Evolutionary conservation across 176 grass and related monocot genomes (phyloP).

Genomic region (Echinochloa phyllopogon): DNA sequence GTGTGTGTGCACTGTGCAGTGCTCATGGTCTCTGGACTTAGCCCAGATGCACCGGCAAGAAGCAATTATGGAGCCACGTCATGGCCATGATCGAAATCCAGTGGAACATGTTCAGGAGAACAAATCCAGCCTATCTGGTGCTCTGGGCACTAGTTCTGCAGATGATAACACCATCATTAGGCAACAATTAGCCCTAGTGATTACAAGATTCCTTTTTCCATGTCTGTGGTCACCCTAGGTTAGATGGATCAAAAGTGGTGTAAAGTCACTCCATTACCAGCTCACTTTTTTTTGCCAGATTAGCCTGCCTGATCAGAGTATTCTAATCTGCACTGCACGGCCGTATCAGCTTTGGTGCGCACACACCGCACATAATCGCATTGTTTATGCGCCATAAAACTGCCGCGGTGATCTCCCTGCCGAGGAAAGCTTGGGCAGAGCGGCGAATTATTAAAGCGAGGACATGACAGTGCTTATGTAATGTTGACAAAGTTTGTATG

Average conservation of each 20-base stretch:
- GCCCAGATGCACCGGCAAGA: too few relatives aligned
- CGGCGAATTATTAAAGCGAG: conserved; percentile 9
- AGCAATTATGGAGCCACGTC: too few relatives aligned
- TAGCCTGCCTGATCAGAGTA: background rate
- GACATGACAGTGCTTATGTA: conserved; percentile 12
- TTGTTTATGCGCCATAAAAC: conserved; percentile 39
- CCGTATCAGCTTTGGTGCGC: conserved; percentile 44
- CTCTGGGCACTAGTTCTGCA: background rate
- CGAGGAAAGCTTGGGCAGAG: conserved; percentile 24
- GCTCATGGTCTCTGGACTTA: too few relatives aligned
- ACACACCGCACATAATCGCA: conserved; percentile 38
- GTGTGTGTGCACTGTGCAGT: too few relatives aligned
- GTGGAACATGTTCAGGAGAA: background rate
- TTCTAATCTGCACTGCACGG: conserved; percentile 25
- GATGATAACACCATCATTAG: conserved; percentile 33
- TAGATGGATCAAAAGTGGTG: conserved; percentile 47
- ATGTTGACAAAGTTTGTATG: conserved; percentile 33
- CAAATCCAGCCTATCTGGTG: background rate
- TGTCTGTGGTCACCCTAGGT: background rate
- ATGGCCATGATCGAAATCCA: too few relatives aligned
- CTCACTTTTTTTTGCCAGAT: conserved; percentile 36
- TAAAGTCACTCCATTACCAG: conserved; percentile 37
- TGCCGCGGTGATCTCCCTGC: conserved; percentile 38
- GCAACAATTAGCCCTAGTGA: conserved; percentile 37
- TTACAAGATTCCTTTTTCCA: conserved; percentile 27